phyloP scores from a whole-genome alignment of 179 eudicot genomes.

The Vitellaria paradoxa region DNA sequence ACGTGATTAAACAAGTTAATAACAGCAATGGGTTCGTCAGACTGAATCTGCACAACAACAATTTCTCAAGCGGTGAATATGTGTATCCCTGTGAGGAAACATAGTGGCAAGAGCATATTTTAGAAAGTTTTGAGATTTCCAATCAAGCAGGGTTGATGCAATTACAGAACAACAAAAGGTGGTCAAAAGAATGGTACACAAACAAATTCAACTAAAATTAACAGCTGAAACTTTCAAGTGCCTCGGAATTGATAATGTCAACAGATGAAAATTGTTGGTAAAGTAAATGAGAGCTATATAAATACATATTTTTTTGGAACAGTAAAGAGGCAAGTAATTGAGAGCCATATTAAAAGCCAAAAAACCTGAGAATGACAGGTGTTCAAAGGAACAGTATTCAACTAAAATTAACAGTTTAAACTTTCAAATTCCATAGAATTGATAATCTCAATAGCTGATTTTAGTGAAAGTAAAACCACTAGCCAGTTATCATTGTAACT shows the following conservation, averaged over 20 bases:
- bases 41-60: neutral
- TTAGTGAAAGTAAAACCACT: too few species aligned
- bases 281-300: too few species aligned
- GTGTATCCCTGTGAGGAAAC: neutral
- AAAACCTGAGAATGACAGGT: too few species aligned
- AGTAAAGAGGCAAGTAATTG: too few species aligned
- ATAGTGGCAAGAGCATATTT: neutral
- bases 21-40: neutral
- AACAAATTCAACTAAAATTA: neutral
- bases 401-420: too few species aligned
- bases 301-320: too few species aligned
- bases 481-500: too few species aligned
- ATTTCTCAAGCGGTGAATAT: neutral
- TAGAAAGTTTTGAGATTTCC: neutral
- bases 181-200: neutral
- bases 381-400: too few species aligned
- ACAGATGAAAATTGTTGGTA: too few species aligned
- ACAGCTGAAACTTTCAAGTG: conserved; percentile 2
- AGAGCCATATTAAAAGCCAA: too few species aligned
- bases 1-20: conserved; percentile 3
- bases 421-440: too few species aligned
- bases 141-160: neutral
- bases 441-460: too few species aligned
- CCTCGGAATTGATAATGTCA: neutral
- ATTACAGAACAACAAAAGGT: neutral